Base-by-base conservation (phyloP, 805 yeast genomes). In the Candida boidinii region DNA sequence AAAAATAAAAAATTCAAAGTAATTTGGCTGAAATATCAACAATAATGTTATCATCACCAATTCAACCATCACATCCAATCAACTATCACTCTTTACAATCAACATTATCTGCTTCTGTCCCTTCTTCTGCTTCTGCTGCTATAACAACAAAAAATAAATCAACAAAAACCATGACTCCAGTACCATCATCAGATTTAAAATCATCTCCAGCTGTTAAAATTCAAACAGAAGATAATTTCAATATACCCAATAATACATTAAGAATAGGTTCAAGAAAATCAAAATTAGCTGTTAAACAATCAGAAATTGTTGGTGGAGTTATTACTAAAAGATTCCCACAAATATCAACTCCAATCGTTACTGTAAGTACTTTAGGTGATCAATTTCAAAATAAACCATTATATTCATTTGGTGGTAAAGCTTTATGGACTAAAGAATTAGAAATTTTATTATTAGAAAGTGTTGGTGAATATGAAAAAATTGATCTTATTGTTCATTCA, bases 391-490 rank as follows among this genome's bases (percentile, higher is more conserved):
- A 69, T 50, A 79, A 76, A 52, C 96, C 98, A 7, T 65, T 92
- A 31, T 92, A 90, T 56, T 74, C 95, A 4, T 92, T 92, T 59
- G 97, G 96, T 27, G 98, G 98, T 17, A 92, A 92, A 55, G 76
- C 96, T 0, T 57, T 92, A 17, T 92, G 98, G 98, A 92, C 98
- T 3, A 83, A 84, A 51, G 98, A 92, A 58, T 66, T 92, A 36
- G 98, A 92, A 58, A 78, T 77, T 17, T 61, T 87, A 30, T 60
- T 88, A 32, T 62, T 90, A 25, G 70, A 70, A 40, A 64, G 70
- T 29, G 67, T 76, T 17, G 88, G 80, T 19, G 66, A 61, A 14
- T 76, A 66, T 44, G 78, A 81, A 33, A 68, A 76, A 57, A 65
- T 90, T 30, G 96, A 92, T 54, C 62, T 90, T 58, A 80, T 92